These are phyloP conservation scores for Coelastrella sp. DNA, from an alignment of 139 green algal genomes.

Conservation along the genomic window DNA sequence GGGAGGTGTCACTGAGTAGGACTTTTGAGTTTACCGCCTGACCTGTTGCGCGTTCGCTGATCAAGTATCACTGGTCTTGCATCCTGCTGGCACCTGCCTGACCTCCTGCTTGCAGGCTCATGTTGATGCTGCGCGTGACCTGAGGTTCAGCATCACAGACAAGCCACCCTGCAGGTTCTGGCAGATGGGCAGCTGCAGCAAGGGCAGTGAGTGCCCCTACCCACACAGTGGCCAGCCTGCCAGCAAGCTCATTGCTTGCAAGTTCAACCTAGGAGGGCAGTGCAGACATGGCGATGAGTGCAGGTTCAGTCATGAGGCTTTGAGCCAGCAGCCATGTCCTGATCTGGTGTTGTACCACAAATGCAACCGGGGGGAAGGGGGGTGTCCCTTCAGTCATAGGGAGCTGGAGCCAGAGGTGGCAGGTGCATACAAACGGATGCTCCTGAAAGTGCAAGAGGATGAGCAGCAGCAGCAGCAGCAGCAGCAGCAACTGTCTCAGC, in stretches of 20 bases:
- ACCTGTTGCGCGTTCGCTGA: no score
- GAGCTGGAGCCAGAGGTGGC: background rate
- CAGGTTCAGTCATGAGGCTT: slow-evolving; percentile 7
- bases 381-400: slow-evolving; percentile 14
- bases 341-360: slow-evolving; percentile 22
- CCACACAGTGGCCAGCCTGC: background rate
- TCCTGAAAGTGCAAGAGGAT: slow-evolving; percentile 9
- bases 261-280: background rate
- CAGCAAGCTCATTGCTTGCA: slow-evolving; percentile 8
- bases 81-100: background rate
- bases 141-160: slow-evolving; percentile 31
- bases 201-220: slow-evolving; percentile 28
- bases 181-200: slow-evolving; percentile 30
- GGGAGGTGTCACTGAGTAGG: no score
- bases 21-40: no score
- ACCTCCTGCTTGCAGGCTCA: background rate
- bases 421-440: background rate
- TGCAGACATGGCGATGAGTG: slow-evolving; percentile 8
- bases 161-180: slow-evolving; percentile 34
- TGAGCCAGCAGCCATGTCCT: background rate
- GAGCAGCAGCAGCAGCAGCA: slow-evolving; percentile 40
- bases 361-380: background rate
- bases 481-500: background rate
- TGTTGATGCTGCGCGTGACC: background rate
- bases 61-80: no score